Evolutionary conservation across 225 moss, liverwort and hornwort genomes (phyloP).

Genomic region (Marchantia paleacea): DNA sequence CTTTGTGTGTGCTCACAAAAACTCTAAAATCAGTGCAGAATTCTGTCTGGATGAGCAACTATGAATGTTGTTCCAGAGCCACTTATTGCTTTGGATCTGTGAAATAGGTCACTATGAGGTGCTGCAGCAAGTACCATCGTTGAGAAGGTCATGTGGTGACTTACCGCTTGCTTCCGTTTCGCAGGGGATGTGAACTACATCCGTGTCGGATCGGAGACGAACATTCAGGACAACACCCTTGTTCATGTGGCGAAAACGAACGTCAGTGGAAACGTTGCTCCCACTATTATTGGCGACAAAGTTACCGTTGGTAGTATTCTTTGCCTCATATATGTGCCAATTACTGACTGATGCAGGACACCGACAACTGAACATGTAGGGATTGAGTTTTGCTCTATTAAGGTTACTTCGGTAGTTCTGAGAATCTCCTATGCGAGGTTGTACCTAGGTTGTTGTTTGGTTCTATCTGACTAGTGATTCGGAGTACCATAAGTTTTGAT

Average conservation of each 20-base stretch:
- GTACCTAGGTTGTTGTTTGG: neutral
- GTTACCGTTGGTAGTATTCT: conserved; percentile 70
- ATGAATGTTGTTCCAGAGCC: neutral
- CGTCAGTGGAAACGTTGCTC: conserved; percentile 57
- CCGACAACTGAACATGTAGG: neutral
- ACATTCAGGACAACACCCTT: conserved; percentile 92
- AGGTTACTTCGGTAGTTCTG: neutral
- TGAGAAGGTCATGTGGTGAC: conserved; percentile 1
- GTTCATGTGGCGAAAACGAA: conserved; percentile 72
- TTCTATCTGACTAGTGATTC: neutral
- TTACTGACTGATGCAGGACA: neutral
- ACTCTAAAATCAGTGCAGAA: no score
- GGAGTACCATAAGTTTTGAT: neutral
- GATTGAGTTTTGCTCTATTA: neutral
- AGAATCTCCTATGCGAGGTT: neutral
- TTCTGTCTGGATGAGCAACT: no score
- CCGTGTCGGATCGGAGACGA: conserved; percentile 75
- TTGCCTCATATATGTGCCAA: neutral
- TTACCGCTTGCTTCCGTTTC: neutral
- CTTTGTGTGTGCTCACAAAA: no score
- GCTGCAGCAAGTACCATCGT: neutral
- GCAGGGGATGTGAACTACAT: conserved; percentile 84
- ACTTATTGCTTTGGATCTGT: neutral
- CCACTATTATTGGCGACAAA: conserved; percentile 80
- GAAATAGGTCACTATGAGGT: neutral